Evolutionary conservation across 2,329 filamentous ascomycete genomes (phyloP).

Genomic region (Cercospora beticola): DNA sequence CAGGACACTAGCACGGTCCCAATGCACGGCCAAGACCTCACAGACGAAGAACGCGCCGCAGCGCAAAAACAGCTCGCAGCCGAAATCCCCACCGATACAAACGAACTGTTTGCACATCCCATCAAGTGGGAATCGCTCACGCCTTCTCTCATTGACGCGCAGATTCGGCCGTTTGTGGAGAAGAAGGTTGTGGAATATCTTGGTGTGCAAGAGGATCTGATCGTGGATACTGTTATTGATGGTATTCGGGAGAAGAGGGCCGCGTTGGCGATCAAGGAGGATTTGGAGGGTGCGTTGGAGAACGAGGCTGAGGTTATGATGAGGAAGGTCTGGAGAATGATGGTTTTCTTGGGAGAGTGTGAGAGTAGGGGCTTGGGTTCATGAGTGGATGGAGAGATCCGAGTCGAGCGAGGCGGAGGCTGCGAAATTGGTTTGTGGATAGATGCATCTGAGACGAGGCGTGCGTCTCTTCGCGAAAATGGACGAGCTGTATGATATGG

Average conservation of each 20-base stretch:
- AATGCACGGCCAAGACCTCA: constrained; percentile 75
- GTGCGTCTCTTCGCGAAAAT: background rate
- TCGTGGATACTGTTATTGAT: constrained; percentile 89
- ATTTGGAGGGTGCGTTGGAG: constrained; percentile 85
- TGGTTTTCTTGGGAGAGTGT: constrained; percentile 28
- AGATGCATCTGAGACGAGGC: background rate
- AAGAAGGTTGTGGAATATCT: constrained; percentile 98
- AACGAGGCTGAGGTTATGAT: constrained; percentile 93
- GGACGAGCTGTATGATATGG: background rate
- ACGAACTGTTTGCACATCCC: constrained; percentile 86
- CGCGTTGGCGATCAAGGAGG: constrained; percentile 67
- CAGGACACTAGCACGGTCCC: constrained; percentile 55
- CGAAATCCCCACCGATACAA: constrained; percentile 85
- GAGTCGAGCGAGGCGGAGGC: too few species aligned
- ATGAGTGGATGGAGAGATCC: too few species aligned
- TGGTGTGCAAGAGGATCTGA: constrained; percentile 91
- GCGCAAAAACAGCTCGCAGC: constrained; percentile 78
- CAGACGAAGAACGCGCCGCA: constrained; percentile 82
- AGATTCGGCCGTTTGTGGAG: constrained; percentile 91
- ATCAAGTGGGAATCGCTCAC: constrained; percentile 92
- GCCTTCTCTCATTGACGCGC: constrained; percentile 74
- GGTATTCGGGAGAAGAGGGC: constrained; percentile 77
- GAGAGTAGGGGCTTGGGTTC: constrained; percentile 19
- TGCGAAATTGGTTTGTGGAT: too few species aligned
- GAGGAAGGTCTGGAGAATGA: constrained; percentile 77